These are phyloP conservation scores for Pleurotus pulmonarius DNA, from an alignment of 768 basidiomycete species.

Conservation along the genomic window DNA sequence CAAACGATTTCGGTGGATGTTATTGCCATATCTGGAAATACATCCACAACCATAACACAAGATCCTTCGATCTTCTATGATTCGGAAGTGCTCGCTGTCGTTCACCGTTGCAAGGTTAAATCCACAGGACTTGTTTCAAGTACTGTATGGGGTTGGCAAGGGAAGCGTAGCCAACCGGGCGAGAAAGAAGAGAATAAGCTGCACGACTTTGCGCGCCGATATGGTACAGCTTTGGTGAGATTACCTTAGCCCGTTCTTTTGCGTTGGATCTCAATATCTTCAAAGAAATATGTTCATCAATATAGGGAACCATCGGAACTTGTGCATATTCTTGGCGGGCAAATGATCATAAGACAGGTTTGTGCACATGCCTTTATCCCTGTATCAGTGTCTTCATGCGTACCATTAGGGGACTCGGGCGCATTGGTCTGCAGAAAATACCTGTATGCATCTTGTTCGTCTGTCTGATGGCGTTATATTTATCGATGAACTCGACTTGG, in stretches of 20 bases:
- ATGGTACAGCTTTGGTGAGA: constrained; percentile 62
- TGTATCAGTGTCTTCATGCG: too few species aligned
- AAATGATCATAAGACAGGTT: constrained; percentile 74
- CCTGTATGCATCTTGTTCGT: constrained; percentile 76
- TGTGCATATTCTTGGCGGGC: constrained; percentile 62
- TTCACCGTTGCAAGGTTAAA: constrained; percentile 66
- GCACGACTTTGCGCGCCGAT: constrained; percentile 67
- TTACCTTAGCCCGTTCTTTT: not conserved
- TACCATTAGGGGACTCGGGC: constrained; percentile 55
- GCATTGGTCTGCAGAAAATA: constrained; percentile 79
- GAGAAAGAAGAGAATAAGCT: constrained; percentile 66
- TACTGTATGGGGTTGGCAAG: constrained; percentile 76
- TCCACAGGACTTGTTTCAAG: constrained; percentile 65
- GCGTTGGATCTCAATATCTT: constrained; percentile 2
- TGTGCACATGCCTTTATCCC: constrained; percentile 4
- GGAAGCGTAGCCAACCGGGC: constrained; percentile 46
- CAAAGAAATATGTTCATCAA: constrained; percentile 48
- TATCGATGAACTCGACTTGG: constrained; percentile 74
- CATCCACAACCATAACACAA: constrained; percentile 39
- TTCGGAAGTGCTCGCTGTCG: constrained; percentile 60
- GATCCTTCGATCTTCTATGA: constrained; percentile 67
- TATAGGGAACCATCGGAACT: constrained; percentile 61
- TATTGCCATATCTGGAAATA: constrained; percentile 51
- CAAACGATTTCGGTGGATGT: constrained; percentile 74
- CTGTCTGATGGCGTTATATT: constrained; percentile 43